These are phyloP conservation scores for Hydrangea macrophylla DNA, from an alignment of 148 eudicot species.

Conservation along the genomic window DNA sequence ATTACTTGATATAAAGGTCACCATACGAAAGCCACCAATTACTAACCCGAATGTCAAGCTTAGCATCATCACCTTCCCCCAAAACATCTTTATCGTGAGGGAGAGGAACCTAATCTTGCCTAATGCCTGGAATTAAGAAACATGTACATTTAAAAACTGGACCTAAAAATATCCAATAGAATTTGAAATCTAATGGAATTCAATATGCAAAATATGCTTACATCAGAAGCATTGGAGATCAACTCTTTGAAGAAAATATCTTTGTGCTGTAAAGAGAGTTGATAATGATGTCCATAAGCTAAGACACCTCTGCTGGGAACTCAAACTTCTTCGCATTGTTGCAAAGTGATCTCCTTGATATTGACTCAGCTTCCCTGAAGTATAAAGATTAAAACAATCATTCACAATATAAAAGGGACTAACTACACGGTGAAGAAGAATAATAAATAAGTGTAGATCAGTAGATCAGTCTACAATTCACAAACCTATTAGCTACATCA, in stretches of 20 bases:
- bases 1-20: background rate
- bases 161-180: background rate
- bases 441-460: background rate
- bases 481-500: conserved; percentile 81
- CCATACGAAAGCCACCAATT: background rate
- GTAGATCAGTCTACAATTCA: background rate
- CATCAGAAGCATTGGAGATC: conserved; percentile 99
- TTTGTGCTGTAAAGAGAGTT: conserved; percentile 96
- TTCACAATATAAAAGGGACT: background rate
- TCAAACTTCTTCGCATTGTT: conserved; percentile 87
- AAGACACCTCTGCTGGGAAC: conserved; percentile 98
- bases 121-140: conserved; percentile 54
- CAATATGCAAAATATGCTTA: conserved; percentile 30
- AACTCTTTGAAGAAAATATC: conserved; percentile 95
- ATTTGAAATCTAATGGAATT: background rate
- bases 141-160: background rate
- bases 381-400: background rate
- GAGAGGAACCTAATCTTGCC: conserved; percentile 94
- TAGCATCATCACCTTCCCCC: conserved; percentile 84
- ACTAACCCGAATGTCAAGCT: conserved; percentile 87
- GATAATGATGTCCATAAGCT: conserved; percentile 96
- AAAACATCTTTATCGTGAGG: conserved; percentile 90
- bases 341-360: conserved; percentile 80
- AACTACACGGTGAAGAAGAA: too few relatives aligned
- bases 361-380: conserved; percentile 87